Evolutionary conservation across 2,329 filamentous ascomycete genomes (phyloP).

Genomic region (Teratosphaeria zuluensis): DNA sequence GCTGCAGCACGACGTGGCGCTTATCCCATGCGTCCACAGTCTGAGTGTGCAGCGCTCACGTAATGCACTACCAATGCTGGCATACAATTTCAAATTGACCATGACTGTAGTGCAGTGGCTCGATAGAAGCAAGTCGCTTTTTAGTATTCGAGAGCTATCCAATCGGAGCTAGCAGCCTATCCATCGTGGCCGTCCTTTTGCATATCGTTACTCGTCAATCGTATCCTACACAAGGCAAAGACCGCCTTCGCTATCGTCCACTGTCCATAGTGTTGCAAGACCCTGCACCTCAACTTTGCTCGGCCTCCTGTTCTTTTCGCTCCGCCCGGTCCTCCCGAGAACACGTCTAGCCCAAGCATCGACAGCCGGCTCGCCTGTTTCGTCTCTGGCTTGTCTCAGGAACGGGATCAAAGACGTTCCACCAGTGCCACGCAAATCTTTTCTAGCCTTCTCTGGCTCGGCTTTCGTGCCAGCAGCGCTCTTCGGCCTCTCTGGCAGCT

Average conservation of each 20-base stretch:
- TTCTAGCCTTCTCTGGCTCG: slow-evolving; percentile 34
- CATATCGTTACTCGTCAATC: background rate
- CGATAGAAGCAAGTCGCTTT: background rate
- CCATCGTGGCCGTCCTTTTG: background rate
- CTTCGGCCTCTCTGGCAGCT: slow-evolving; percentile 5
- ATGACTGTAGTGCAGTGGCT: background rate
- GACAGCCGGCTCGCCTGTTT: slow-evolving; percentile 87
- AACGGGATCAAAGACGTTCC: slow-evolving; percentile 92
- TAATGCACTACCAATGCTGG: background rate
- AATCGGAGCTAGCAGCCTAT: background rate
- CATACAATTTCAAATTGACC: background rate
- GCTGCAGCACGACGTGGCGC: background rate
- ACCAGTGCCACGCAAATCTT: slow-evolving; percentile 75
- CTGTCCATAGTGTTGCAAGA: slow-evolving; percentile 77
- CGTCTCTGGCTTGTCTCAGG: slow-evolving; percentile 89
- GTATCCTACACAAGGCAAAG: slow-evolving; percentile 9
- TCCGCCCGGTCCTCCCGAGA: slow-evolving; percentile 40
- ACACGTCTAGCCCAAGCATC: slow-evolving; percentile 53
- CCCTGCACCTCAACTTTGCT: slow-evolving; percentile 49
- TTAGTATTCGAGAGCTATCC: background rate
- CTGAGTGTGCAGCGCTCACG: background rate
- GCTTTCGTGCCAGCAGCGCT: slow-evolving; percentile 23
- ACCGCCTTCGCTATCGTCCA: slow-evolving; percentile 67
- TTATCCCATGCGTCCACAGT: background rate
- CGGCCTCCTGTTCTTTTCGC: slow-evolving; percentile 1